Evolutionary conservation across 2,329 filamentous ascomycete species (phyloP).

Genomic region (Alternaria atra): DNA sequence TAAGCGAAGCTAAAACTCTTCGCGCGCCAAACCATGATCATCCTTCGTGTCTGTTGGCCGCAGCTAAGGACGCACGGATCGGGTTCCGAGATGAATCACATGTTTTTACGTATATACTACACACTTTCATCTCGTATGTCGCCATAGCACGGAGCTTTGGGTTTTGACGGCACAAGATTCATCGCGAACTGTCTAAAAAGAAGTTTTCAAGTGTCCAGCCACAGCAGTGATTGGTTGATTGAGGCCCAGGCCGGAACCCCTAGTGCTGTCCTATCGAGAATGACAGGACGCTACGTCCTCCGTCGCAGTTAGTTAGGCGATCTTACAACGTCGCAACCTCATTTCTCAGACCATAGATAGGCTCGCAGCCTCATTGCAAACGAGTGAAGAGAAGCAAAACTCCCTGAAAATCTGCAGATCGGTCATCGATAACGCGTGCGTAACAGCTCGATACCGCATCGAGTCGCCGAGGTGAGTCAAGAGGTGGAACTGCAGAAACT

Average conservation of each 20-base stretch:
- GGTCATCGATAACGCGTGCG: neutral
- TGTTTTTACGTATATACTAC: neutral
- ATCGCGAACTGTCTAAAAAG: neutral
- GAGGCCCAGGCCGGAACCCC: conserved; percentile 6
- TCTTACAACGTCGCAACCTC: neutral
- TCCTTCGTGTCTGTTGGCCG: conserved; percentile 2
- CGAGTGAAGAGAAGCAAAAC: neutral
- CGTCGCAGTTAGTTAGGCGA: conserved; percentile 1
- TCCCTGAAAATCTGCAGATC: conserved; percentile 1
- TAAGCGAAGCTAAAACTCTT: conserved; percentile 8
- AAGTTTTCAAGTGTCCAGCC: neutral
- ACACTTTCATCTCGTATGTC: neutral
- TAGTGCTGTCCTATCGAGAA: neutral
- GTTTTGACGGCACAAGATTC: neutral
- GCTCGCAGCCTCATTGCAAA: neutral
- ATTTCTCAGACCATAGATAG: neutral
- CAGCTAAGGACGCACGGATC: conserved; percentile 3
- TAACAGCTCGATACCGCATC: neutral
- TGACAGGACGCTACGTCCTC: conserved; percentile 1
- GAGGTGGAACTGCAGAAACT: neutral
- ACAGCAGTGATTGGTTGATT: neutral
- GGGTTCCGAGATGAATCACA: neutral
- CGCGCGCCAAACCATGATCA: conserved; percentile 1
- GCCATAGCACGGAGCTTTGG: neutral
- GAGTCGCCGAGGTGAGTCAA: conserved; percentile 1